Base-by-base conservation (phyloP, 1,284 basidiomycete species). In the Phylloboletellus chloephorus region DNA sequence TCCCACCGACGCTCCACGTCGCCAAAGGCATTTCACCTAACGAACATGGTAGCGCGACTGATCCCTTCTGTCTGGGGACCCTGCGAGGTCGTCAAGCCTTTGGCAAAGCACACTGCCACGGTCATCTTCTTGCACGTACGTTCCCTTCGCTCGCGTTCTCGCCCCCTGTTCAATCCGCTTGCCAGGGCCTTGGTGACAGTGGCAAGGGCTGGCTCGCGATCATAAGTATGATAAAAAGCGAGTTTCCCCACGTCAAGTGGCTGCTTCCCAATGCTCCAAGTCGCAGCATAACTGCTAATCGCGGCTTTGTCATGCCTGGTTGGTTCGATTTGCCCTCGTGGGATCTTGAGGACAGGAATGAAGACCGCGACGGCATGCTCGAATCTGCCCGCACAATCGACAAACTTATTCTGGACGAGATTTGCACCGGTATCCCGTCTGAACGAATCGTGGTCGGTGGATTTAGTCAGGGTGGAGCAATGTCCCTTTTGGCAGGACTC, bases 71-170 rank as follows among this genome's bases (percentile, higher is more conserved):
- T 43, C 30, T 53, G 64, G 32, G 53, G 63, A 16, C 49, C 65
- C 53, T 67, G 60, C 53, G 57, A 85, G 45, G 65, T 70, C 15
- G 67, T 87, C 24, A 67, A 72, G 16, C 69, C 86, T 17, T 56
- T 67, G 31, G 56, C 67, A 26, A 78, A 75, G 49, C 91, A 94
- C 63, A 83, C 86, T 2, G 88, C 89, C 4, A 92, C 88, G 2
- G 79, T 94, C 50, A 87, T 95, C 56, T 90, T 94, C 61, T 67
- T 89, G 25, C 92, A 95, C 72, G 87, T 90, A 60, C 53, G 80
- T 4, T 31, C 37, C 39, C 9, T 46, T 29, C 11, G 5, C 66
- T 21, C 17, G 22, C 17, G 17, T 25, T 26, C 31, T 24, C 7
- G 20, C 15, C 11, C 8, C 11, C 32, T 6, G 17, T 26, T 32